Evolutionary conservation across 225 moss, liverwort and hornwort genomes (phyloP).

Genomic region (Climacium dendroides): DNA sequence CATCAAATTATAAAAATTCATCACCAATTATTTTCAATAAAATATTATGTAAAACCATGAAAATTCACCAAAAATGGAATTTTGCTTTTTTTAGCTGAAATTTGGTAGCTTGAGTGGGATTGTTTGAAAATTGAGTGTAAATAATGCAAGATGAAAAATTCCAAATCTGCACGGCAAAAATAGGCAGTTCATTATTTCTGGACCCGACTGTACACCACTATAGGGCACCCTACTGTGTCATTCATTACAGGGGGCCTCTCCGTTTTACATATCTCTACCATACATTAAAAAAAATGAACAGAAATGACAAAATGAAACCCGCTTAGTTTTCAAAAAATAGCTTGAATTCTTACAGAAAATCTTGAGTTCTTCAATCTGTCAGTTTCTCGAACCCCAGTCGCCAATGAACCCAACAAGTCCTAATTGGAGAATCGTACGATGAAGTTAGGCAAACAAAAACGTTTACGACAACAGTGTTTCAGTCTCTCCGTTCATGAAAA

Average conservation of each 20-base stretch:
- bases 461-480: not conserved
- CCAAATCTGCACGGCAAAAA: no score
- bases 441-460: not conserved
- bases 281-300: not conserved
- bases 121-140: no score
- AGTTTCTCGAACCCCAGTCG: not conserved
- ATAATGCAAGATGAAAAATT: no score
- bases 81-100: no score
- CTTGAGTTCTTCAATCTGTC: not conserved
- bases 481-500: not conserved
- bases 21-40: no score
- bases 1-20: no score
- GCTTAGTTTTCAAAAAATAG: not conserved
- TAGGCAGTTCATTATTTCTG: no score
- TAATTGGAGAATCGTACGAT: not conserved
- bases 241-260: not conserved
- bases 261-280: not conserved
- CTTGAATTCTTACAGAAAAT: not conserved
- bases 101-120: no score
- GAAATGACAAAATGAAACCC: not conserved
- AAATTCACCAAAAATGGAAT: no score
- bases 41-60: no score
- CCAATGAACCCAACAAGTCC: not conserved
- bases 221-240: no score
- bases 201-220: no score